Evolutionary conservation across 192 early-diverging fungal species (phyloP), one percentile per base, ranked within the genome.

Genomic region (Mortierella hygrophila): DNA sequence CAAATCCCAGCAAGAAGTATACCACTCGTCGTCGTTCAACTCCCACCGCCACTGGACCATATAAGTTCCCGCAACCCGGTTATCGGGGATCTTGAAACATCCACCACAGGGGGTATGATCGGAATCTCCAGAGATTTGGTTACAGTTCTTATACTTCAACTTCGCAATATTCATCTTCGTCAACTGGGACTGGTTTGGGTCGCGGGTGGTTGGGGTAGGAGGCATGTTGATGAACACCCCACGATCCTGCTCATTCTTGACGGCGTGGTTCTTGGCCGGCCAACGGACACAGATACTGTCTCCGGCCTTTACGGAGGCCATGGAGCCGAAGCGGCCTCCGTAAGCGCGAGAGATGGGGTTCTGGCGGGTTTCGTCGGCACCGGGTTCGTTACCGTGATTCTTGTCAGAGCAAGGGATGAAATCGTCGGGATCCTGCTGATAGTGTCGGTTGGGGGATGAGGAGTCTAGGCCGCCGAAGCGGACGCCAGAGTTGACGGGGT

Each of bases 221-320:
- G 83, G 83, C 83, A 85, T 85, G 75, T 85, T 85, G 69, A 85
- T 85, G 21, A 72, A 80, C 7, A 85, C 83, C 11, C 54, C 69
- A 6, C 78, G 44, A 11, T 85, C 75, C 0, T 1, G 8, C 20
- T 85, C 83, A 26, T n/a, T 37, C 4, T 29, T 21, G n/a, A 80
- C 83, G 44, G 83, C 83, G 32, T 85, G 83, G 78, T 85, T 85
- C 75, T 85, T 85, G 55, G 83, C 83, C 1, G 83, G 83, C 83
- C 83, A 85, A 26, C 83, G 83, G 47, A 85, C 60, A 72, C 83
- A 85, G 20, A 80, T 79, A n/a, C 32, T 26, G 0, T 54, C n/a
- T 20, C 84, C 84, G 38, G 84, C 78, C 1, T 46, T 68, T 47
- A 32, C 74, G 0, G 26, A n/a, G 6, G 84, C 75, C 84, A 74